phyloP scores from a whole-genome alignment of 2,329 filamentous ascomycete species.

The Verticillium isaacii region DNA sequence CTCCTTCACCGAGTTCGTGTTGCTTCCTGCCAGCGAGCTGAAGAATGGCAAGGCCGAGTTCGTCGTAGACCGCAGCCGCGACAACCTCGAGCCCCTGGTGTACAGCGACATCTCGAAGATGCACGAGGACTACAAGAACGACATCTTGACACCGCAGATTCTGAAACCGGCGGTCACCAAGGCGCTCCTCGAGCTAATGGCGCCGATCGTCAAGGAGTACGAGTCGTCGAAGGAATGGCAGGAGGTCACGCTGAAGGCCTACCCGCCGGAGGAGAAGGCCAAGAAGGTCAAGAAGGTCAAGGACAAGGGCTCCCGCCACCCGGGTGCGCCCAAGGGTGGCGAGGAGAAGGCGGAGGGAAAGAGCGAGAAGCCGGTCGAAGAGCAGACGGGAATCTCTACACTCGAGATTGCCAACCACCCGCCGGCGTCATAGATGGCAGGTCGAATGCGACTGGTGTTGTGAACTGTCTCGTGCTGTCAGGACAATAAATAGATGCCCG shows the following conservation, averaged over 20 bases:
- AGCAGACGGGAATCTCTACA: background rate
- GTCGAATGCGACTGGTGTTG: too few species aligned
- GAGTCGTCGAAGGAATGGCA: slow-evolving; percentile 74
- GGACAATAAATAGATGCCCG: background rate
- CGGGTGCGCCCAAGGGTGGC: slow-evolving; percentile 29
- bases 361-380: slow-evolving; percentile 1
- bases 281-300: slow-evolving; percentile 76
- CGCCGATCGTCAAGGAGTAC: slow-evolving; percentile 73
- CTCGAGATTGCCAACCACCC: slow-evolving; percentile 1
- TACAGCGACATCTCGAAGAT: slow-evolving; percentile 74
- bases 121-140: slow-evolving; percentile 73
- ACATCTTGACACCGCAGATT: slow-evolving; percentile 79
- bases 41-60: slow-evolving; percentile 56
- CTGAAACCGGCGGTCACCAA: slow-evolving; percentile 80
- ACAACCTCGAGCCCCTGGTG: slow-evolving; percentile 65
- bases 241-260: slow-evolving; percentile 67
- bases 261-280: slow-evolving; percentile 65
- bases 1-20: slow-evolving; percentile 79
- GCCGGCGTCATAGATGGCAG: background rate
- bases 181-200: slow-evolving; percentile 68
- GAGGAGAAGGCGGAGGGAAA: background rate
- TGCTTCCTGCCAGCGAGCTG: slow-evolving; percentile 72
- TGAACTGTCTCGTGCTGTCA: background rate
- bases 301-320: slow-evolving; percentile 66
- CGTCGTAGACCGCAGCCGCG: slow-evolving; percentile 59